Base-by-base conservation (phyloP, 768 basidiomycete genomes). In the Mrakia frigida region DNA sequence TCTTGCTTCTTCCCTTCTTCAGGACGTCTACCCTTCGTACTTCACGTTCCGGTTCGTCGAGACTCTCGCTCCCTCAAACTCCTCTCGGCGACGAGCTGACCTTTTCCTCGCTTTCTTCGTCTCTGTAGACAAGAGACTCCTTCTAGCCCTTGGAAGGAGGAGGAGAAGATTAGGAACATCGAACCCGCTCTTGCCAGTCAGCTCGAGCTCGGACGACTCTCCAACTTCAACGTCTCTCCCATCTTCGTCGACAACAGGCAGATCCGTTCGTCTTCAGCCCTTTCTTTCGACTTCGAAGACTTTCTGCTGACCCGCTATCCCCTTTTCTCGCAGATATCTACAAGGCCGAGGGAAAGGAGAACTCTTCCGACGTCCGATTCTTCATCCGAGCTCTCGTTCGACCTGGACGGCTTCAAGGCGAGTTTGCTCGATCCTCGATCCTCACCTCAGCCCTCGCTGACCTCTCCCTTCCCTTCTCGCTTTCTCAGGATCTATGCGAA, bases 141-240 rank as follows among this genome's bases (percentile, higher is more conserved):
- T 52, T 87, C 88, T 59, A 83, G 88, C 21, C 83, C 84, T 23
- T 99, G 97, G 97, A 88, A 86, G 69, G 97, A 99, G 87, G 93
- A 98, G 83, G 89, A 93, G 82, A 91, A 94, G 21, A 96, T 99
- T 83, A 91, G 97, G 83, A 97, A 98, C 85, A 94, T 97, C 77
- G 97, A 99, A 83, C 97, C 97, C 31, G 97, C 97, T 35, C 87
- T 98, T 59, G 97, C 97, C 41, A 98, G 93, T 89, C 97, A 98
- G 84, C 87, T 99, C 70, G 97, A 99, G 83, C 90, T 99, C 77
- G 92, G 91, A 83, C 93, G 97, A 65, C 88, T 99, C 74, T 96
- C 94, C 23, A 92, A 95, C 86, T 98, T 98, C 86, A 94, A 95
- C 83, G 88, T 99, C 82, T 92, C 89, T 56, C 96, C 97, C n/a